Evolutionary conservation across 306 rosid genomes (phyloP).

Genomic region (Corylus americana): DNA sequence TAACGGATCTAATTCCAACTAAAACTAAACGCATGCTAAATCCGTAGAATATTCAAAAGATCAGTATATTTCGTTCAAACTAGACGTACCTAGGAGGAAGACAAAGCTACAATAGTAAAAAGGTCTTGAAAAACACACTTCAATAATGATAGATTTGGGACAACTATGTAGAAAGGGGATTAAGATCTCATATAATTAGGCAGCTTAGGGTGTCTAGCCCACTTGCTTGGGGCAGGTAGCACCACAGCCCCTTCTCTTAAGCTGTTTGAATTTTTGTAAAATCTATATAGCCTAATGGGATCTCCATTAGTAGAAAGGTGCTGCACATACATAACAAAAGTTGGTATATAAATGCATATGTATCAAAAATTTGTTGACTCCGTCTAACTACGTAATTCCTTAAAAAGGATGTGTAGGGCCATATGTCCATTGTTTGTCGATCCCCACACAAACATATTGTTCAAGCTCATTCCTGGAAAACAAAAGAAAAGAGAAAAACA

Average conservation of each 20-base stretch:
- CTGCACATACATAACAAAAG: neutral
- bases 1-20: too few relatives aligned
- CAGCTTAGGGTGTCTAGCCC: too few relatives aligned
- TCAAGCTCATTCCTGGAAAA: constrained; percentile 3
- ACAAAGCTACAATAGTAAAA: neutral
- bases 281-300: too few relatives aligned
- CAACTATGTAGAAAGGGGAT: neutral
- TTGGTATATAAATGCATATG: neutral
- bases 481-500: neutral
- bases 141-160: neutral
- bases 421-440: neutral
- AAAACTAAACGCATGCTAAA: too few relatives aligned
- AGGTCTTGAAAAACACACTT: neutral
- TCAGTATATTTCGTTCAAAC: neutral
- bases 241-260: too few relatives aligned
- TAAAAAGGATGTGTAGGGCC: neutral
- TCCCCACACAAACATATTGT: neutral
- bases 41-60: neutral
- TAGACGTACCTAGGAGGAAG: too few relatives aligned
- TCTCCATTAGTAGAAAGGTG: neutral
- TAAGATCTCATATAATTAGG: too few relatives aligned
- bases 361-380: neutral
- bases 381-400: neutral
- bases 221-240: too few relatives aligned
- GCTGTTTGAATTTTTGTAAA: too few relatives aligned